phyloP scores from a whole-genome alignment of 2,329 filamentous ascomycete species.

The Pseudogymnoascus sp. region DNA sequence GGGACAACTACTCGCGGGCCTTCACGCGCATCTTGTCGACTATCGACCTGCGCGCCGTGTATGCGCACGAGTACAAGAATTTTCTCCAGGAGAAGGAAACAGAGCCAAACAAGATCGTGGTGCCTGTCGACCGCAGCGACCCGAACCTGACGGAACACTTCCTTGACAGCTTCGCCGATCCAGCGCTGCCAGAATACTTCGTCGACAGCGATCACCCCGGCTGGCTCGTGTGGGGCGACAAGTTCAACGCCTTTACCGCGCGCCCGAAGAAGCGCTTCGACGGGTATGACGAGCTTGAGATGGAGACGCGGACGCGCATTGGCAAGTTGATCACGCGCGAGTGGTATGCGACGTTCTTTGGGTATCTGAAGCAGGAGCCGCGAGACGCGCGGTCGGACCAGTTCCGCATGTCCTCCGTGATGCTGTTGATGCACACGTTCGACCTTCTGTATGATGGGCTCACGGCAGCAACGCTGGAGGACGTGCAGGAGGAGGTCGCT shows the following conservation, averaged over 20 bases:
- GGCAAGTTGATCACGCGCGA: constrained; percentile 69
- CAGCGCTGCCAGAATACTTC: constrained; percentile 70
- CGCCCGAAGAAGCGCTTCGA: constrained; percentile 56
- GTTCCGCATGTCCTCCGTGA: constrained; percentile 81
- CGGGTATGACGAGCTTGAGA: constrained; percentile 74
- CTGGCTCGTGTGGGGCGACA: constrained; percentile 92
- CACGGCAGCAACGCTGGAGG: constrained; percentile 71
- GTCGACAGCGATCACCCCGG: constrained; percentile 88
- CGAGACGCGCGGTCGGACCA: constrained; percentile 72
- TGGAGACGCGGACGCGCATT: constrained; percentile 64
- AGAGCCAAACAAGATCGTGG: constrained; percentile 65
- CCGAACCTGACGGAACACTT: constrained; percentile 71
- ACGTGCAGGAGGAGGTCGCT: constrained; percentile 72
- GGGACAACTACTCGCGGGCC: constrained; percentile 71
- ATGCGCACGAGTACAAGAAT: constrained; percentile 78
- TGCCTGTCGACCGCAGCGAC: constrained; percentile 67
- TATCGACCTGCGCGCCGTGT: constrained; percentile 77
- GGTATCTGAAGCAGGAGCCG: constrained; percentile 92
- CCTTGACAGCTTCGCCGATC: constrained; percentile 66
- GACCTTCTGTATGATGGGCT: constrained; percentile 77
- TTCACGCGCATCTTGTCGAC: constrained; percentile 71
- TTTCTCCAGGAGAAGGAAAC: constrained; percentile 75
- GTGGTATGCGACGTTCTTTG: constrained; percentile 84
- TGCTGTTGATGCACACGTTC: constrained; percentile 81
- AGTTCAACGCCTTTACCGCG: constrained; percentile 69